Percentiles rank a stretch among this genome's conserved stretches.
Conservation (phyloP, 2,329 filamentous ascomycete genomes). For the Aureobasidium sp. region DNA sequence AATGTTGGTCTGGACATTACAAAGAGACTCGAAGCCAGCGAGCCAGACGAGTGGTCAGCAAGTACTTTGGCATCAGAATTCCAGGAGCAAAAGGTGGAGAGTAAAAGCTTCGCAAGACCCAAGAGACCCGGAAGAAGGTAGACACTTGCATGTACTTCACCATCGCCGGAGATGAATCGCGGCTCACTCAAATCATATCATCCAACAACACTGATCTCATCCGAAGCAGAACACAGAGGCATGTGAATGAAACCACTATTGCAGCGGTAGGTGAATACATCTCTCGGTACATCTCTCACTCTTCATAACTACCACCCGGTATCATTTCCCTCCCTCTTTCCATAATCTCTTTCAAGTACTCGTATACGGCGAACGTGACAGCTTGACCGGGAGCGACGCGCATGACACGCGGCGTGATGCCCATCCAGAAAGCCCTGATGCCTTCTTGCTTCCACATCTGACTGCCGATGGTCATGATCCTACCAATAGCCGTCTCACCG, state of each 20-base stretch:
- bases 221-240: not conserved
- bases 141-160: not conserved
- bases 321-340: slow-evolving; percentile 40
- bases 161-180: not conserved
- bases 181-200: not conserved
- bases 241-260: not conserved
- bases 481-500: slow-evolving; percentile 65
- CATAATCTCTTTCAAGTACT: slow-evolving; percentile 41
- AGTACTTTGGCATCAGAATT: slow-evolving; percentile 56
- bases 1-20: slow-evolving; percentile 58
- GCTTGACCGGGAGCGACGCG: slow-evolving; percentile 92
- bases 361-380: slow-evolving; percentile 55
- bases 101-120: slow-evolving; percentile 64
- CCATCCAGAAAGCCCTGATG: slow-evolving; percentile 93
- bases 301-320: slow-evolving; percentile 40
- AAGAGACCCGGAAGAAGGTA: slow-evolving; percentile 63
- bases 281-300: slow-evolving; percentile 27
- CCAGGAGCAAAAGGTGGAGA: slow-evolving; percentile 56
- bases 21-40: slow-evolving; percentile 58
- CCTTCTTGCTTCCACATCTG: slow-evolving; percentile 72
- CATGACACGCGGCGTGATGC: slow-evolving; percentile 96
- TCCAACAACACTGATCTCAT: not conserved
- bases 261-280: not conserved
- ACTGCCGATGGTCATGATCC: slow-evolving; percentile 67
- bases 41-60: slow-evolving; percentile 62